These are phyloP conservation scores for Amphichorda felina DNA, from an alignment of 2,329 filamentous ascomycete genomes.

Conservation along the genomic window DNA sequence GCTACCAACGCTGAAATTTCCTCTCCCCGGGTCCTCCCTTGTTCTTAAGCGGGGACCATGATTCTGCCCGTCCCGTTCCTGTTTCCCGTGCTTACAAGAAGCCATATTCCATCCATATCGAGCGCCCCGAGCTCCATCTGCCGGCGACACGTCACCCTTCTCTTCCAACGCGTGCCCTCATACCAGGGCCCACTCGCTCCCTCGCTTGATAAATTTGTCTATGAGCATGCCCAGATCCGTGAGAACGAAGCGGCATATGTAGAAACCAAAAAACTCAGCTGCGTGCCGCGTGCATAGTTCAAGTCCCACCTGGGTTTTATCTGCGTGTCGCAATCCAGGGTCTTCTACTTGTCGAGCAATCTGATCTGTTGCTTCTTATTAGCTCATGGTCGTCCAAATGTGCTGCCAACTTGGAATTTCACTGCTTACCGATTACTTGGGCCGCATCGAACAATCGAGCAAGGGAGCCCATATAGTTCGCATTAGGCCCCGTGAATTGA, in stretches of 20 bases:
- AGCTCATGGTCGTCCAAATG: conserved; percentile 11
- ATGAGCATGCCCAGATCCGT: conserved; percentile 72
- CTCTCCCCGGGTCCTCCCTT: too few relatives aligned
- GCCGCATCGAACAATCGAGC: conserved; percentile 87
- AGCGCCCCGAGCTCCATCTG: too few relatives aligned
- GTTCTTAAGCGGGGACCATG: too few relatives aligned
- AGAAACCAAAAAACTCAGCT: conserved; percentile 96
- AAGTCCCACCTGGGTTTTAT: conserved; percentile 87
- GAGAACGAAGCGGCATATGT: conserved; percentile 89
- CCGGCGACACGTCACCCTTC: too few relatives aligned
- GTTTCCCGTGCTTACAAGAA: too few relatives aligned
- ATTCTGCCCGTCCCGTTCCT: too few relatives aligned
- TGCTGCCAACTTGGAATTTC: background rate
- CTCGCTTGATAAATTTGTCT: conserved; percentile 95
- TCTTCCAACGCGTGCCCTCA: too few relatives aligned
- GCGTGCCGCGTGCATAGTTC: conserved; percentile 89
- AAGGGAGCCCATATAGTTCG: conserved; percentile 82
- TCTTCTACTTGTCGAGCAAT: conserved; percentile 94
- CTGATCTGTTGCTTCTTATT: conserved; percentile 51
- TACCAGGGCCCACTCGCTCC: conserved; percentile 74
- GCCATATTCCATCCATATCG: too few relatives aligned
- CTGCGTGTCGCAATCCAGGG: conserved; percentile 80
- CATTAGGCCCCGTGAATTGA: conserved; percentile 72
- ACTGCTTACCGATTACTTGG: conserved; percentile 73
- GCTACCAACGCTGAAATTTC: too few relatives aligned